These are phyloP conservation scores for Elongisporangium anandrum DNA, from an alignment of 352 stramenopile species.

Conservation along the genomic window DNA sequence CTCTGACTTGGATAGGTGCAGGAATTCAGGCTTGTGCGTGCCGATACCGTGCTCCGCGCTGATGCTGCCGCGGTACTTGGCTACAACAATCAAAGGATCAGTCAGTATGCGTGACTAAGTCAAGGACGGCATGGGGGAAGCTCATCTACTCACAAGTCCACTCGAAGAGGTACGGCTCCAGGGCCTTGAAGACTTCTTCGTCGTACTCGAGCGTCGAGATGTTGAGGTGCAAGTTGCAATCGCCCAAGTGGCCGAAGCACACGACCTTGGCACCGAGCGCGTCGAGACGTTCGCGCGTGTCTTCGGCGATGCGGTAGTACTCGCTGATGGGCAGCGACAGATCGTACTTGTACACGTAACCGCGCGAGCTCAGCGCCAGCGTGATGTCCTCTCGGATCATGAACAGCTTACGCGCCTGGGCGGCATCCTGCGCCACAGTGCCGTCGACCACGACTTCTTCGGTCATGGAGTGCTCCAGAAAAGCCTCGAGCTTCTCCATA, in stretches of 20 bases:
- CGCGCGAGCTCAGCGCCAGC: conserved; percentile 74
- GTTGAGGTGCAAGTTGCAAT: conserved; percentile 98
- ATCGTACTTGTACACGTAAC: conserved; percentile 98
- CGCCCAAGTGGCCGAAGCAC: conserved; percentile 93
- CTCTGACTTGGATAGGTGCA: conserved; percentile 82
- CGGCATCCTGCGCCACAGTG: conserved; percentile 90
- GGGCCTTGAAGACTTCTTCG: conserved; percentile 48
- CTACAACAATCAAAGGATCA: conserved; percentile 9
- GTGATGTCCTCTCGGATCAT: conserved; percentile 93
- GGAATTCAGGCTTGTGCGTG: conserved; percentile 89
- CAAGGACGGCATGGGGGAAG: too few species aligned
- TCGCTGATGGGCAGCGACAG: conserved; percentile 90
- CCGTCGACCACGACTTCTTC: conserved; percentile 84
- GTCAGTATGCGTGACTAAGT: not conserved
- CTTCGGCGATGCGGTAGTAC: conserved; percentile 90
- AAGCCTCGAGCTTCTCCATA: conserved; percentile 87
- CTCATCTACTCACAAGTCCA: conserved; percentile 52
- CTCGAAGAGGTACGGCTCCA: conserved; percentile 81
- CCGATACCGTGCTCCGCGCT: conserved; percentile 97
- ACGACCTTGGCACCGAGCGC: conserved; percentile 54
- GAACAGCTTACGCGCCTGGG: conserved; percentile 91
- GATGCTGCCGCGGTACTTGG: conserved; percentile 91
- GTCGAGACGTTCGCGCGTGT: conserved; percentile 57
- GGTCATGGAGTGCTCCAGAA: conserved; percentile 73
- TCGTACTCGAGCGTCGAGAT: conserved; percentile 78